A percentile compares a stretch with the other conserved stretches of the same genome.
Conservation (phyloP, 176 grass and related monocot genomes). For the Hordeum vulgare region MorexV3_pseudomolecules_assembly NC_058521.1:478811092-478811591, state of each 20-base stretch:
- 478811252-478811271: neutral
- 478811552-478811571: neutral
- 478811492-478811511: neutral
- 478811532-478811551: neutral
- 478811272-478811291: neutral
- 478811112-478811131: neutral
- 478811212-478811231: neutral
- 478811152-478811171: neutral
- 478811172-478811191: constrained; percentile 6
- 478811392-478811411: neutral
- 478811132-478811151: neutral
- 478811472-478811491: too few species aligned
- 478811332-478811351: neutral
- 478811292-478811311: neutral
- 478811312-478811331: neutral
- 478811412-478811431: too few species aligned
- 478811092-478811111: neutral
- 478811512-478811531: neutral
- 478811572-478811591: neutral
- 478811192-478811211: neutral
- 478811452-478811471: too few species aligned
- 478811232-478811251: neutral
- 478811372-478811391: neutral
- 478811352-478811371: neutral
- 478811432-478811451: too few species aligned